phyloP scores from a whole-genome alignment of 805 yeast genomes.

The Candida ortonii region DNA sequence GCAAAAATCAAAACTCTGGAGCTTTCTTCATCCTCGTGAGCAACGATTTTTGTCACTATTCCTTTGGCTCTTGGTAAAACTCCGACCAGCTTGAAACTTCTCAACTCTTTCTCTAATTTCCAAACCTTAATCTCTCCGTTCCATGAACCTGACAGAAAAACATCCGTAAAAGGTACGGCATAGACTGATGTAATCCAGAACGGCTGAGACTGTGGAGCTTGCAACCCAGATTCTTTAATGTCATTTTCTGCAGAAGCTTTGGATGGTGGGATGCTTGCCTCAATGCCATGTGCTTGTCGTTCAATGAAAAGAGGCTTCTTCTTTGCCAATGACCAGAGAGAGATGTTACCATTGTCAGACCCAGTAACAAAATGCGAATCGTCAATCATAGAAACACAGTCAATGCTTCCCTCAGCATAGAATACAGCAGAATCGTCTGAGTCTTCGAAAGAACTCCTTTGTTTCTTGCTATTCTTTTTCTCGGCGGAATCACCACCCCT shows the following conservation, averaged over 20 bases:
- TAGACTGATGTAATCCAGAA: conserved; percentile 80
- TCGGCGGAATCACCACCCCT: conserved; percentile 76
- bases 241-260: conserved; percentile 54
- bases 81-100: conserved; percentile 58
- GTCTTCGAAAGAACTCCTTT: no score
- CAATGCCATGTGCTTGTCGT: conserved; percentile 75
- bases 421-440: conserved; percentile 32
- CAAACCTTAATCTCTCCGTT: conserved; percentile 75
- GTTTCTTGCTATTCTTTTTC: conserved; percentile 30
- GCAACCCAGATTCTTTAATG: conserved; percentile 36
- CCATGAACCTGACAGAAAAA: conserved; percentile 88
- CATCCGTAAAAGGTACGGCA: conserved; percentile 81
- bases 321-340: conserved; percentile 88
- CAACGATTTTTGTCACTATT: conserved; percentile 61
- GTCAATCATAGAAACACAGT: conserved; percentile 86
- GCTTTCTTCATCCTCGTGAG: conserved; percentile 48
- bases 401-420: conserved; percentile 82
- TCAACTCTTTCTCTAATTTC: conserved; percentile 64
- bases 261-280: conserved; percentile 39
- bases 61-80: conserved; percentile 63
- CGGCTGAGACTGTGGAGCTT: conserved; percentile 73
- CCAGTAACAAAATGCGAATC: conserved; percentile 93
- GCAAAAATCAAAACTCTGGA: conserved; percentile 58
- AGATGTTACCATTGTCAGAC: conserved; percentile 85
- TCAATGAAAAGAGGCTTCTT: conserved; percentile 78